Percentiles rank a stretch among this genome's conserved stretches.
These are phyloP conservation scores for Simplicillium sp. DNA, from an alignment of 2,329 filamentous ascomycete genomes.

Conservation along the genomic window DNA sequence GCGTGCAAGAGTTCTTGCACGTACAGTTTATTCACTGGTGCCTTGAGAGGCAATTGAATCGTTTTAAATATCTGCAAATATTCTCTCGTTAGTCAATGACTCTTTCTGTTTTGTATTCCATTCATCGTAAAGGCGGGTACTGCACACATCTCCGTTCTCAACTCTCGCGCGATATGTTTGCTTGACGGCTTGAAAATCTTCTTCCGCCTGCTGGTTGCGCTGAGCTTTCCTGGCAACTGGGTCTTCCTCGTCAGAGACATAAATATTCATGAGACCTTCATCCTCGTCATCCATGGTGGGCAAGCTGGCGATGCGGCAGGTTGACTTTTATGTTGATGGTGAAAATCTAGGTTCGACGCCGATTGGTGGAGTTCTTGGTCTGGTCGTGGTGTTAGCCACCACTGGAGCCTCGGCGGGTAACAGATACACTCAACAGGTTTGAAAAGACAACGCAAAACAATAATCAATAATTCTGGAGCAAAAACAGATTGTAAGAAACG, in stretches of 20 bases:
- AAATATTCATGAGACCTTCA: constrained; percentile 21
- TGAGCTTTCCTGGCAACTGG: constrained; percentile 16
- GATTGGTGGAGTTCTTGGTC: no score
- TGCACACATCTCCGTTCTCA: constrained; percentile 44
- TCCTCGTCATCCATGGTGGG: constrained; percentile 9
- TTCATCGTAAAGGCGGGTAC: constrained; percentile 9
- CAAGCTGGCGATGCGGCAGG: no score
- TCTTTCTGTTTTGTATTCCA: background rate
- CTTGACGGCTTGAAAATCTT: constrained; percentile 36
- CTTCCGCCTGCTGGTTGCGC: constrained; percentile 37
- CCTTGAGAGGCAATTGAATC: constrained; percentile 29
- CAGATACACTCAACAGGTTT: no score
- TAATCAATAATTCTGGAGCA: no score
- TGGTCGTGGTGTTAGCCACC: no score
- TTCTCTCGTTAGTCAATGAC: constrained; percentile 1
- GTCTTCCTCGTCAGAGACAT: constrained; percentile 19
- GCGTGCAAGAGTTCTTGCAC: constrained; percentile 44
- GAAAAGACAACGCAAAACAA: no score
- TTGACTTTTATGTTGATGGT: no score
- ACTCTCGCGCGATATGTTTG: constrained; percentile 35
- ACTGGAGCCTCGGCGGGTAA: no score
- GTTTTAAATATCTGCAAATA: constrained; percentile 30
- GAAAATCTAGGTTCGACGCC: no score
- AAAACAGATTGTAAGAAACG: no score
- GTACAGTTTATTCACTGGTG: constrained; percentile 31